Evolutionary conservation across 2,329 filamentous ascomycete genomes (phyloP), one percentile per base, ranked within the genome.

Genomic region (Aspergillus neotritici): DNA sequence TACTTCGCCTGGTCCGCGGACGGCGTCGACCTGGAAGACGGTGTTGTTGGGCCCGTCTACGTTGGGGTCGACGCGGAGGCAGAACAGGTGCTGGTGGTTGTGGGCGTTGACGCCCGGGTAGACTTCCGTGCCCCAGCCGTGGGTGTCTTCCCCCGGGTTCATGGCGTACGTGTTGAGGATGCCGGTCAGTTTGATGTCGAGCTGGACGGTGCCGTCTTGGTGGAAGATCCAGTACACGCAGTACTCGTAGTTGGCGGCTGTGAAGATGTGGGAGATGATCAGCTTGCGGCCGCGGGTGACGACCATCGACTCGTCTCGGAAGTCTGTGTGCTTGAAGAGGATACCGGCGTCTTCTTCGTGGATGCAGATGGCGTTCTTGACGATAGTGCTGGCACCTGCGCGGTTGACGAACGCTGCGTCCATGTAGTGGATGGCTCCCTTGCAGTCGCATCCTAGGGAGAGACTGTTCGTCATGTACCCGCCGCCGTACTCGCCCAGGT

Each of bases 11-110:
- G 84, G 76, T 0, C 83, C 83, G 1, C 76, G 73, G 1, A 81
- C 75, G 1, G 87, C 84, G 55, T 96, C 90, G 10, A 84, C 82
- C 68, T 90, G 80, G 72, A 88, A 91, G 46, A 95, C 76, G 0
- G 88, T 90, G 65, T 96, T 96, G 50, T 83, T 77, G 1, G 83
- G 79, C 0, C 90, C 90, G 61, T 95, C 90, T 43, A 96, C 79
- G 60, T 91, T 93, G 28, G 89, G 80, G 62, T 96, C 86, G 34
- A 95, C 73, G 33, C 90, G 86, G 34, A 96, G 72, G 62, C 88
- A 95, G 78, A 96, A 96, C 28, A 96, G 77, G 65, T 96, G 90
- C 67, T 96, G 89, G 66, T 96, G 90, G 71, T 95, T 95, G 70
- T 95, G 90, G 0, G 90, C 90, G 59, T 95, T 94, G 60, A 95